Conservation (phyloP, 495 filamentous ascomycete genomes). For the Gamarada debralockiae region DNA sequence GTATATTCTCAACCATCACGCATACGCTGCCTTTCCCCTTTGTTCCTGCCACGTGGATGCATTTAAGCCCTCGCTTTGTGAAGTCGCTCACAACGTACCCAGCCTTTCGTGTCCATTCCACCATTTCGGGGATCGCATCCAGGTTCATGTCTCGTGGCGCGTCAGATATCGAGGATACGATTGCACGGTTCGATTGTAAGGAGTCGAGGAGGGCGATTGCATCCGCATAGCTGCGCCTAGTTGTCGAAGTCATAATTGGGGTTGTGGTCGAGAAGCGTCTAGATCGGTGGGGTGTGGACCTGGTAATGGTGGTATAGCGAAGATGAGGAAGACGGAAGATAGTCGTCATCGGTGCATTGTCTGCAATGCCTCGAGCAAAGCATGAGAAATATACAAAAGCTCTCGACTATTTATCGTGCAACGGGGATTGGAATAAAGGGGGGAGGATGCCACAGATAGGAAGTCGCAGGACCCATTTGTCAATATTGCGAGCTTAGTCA, state of each 20-base stretch:
- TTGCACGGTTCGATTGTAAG: slow-evolving; percentile 70
- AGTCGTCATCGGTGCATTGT: no score
- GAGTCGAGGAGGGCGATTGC: slow-evolving; percentile 56
- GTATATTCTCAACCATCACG: slow-evolving; percentile 20
- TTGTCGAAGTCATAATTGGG: not conserved
- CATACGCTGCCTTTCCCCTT: slow-evolving; percentile 57
- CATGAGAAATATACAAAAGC: no score
- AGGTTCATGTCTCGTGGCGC: slow-evolving; percentile 54
- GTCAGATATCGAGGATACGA: slow-evolving; percentile 36
- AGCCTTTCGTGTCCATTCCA: slow-evolving; percentile 70
- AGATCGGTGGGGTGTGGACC: not conserved
- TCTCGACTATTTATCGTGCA: no score
- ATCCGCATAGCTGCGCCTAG: slow-evolving; percentile 25
- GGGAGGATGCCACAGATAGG: no score
- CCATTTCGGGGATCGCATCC: slow-evolving; percentile 79
- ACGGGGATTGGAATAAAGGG: no score
- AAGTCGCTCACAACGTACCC: slow-evolving; percentile 54
- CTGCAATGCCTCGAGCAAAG: no score
- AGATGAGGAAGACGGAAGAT: no score
- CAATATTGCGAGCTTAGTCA: no score
- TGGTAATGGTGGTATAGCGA: no score
- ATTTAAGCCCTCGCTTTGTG: slow-evolving; percentile 12
- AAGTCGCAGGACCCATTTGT: no score
- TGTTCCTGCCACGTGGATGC: slow-evolving; percentile 57
- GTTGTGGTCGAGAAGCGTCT: not conserved